Evolutionary conservation across 768 basidiomycete species (phyloP), one percentile per base, ranked within the genome.

Genomic region (Lactarius indigo): DNA sequence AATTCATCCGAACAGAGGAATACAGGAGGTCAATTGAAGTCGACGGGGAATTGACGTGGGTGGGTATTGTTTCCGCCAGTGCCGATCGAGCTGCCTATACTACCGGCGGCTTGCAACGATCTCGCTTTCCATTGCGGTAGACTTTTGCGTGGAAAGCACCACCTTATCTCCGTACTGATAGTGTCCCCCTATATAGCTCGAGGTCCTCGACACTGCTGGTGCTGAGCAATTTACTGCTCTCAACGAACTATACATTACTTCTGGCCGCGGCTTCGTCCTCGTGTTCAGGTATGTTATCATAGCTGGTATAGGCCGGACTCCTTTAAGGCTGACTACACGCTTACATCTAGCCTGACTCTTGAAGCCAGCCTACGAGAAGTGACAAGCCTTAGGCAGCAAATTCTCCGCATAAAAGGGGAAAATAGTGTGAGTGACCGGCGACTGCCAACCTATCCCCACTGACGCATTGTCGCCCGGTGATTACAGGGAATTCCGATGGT

Each of bases 161-260:
- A 10, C 35, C 50, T 12, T 58, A 42, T 17, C 1, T 66, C 41
- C n/a, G 18, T 63, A 31, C 35, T 61, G 59, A 59, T 42, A n/a
- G 56, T 39, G 15, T 28, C 55, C 17, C 31, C 58, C 28, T 30
- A 57, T 65, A 33, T 71, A 92, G 91, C 84, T 92, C 61, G 89
- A 93, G 74, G 85, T 93, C 60, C 76, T 92, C 64, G 91, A 93
- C 74, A 92, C 91, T 13, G 91, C 91, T 28, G 91, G 91, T 15
- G 87, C 89, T n/a, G 91, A 92, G 71, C 91, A 92, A 75, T 93
- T 93, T 75, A 89, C 82, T 18, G 87, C 88, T 10, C 78, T 92
- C 61, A 91, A 90, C 69, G 91, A 93, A 76, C 79, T 89, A 10
- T 92, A 92, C 73, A 92, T 93, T 74, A 87, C 90, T 87, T 83